These are phyloP conservation scores for Omphalea diandra DNA, from an alignment of 441 rosid species.

Conservation along the genomic window DNA sequence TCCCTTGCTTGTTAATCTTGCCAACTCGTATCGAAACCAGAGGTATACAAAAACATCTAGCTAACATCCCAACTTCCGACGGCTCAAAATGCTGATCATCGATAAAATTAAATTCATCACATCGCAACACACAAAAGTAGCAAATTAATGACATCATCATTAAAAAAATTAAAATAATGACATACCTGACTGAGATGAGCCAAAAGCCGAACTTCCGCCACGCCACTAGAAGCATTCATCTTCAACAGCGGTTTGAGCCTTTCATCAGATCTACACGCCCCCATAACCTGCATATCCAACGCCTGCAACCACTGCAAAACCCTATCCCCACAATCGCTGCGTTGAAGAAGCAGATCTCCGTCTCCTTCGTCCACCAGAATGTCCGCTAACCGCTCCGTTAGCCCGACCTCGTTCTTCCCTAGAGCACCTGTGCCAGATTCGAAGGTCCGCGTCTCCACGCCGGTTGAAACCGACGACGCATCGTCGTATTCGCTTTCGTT, in stretches of 20 bases:
- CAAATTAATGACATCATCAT: neutral
- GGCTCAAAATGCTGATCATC: constrained; percentile 76
- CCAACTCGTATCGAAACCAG: constrained; percentile 90
- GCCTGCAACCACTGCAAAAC: constrained; percentile 86
- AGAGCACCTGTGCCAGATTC: constrained; percentile 42
- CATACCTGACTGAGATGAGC: constrained; percentile 86
- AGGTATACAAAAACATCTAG: constrained; percentile 91
- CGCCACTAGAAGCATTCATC: constrained; percentile 54
- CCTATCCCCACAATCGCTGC: constrained; percentile 65
- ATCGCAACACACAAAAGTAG: neutral
- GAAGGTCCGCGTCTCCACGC: constrained; percentile 29
- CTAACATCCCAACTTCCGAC: constrained; percentile 82
- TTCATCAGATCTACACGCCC: constrained; percentile 95
- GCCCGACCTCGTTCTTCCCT: constrained; percentile 36
- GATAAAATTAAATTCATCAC: neutral
- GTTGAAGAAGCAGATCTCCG: constrained; percentile 66
- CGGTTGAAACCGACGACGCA: constrained; percentile 34
- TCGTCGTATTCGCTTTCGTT: constrained; percentile 39
- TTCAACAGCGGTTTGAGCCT: constrained; percentile 89
- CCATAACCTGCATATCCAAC: constrained; percentile 84
- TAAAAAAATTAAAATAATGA: neutral
- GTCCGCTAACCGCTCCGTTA: constrained; percentile 61
- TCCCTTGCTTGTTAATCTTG: constrained; percentile 70
- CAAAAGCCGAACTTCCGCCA: constrained; percentile 74
- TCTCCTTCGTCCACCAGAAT: constrained; percentile 47